A percentile compares a stretch with the other conserved stretches of the same genome.
phyloP scores from a whole-genome alignment of 305 asterid species.

The Petunia hybrid region DNA sequence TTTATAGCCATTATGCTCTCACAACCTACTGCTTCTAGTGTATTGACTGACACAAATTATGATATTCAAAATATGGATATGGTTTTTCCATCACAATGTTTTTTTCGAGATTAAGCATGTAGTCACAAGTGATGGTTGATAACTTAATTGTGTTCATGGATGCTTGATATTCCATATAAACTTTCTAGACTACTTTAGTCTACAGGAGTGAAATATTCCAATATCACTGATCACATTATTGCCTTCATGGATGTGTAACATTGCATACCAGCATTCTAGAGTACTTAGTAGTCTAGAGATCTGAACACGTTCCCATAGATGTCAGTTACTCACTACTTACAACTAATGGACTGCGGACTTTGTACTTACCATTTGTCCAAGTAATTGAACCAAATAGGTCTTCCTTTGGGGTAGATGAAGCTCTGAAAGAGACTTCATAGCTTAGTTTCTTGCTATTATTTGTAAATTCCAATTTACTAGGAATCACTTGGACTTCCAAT shows the following conservation, averaged over 20 bases:
- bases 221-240: no score
- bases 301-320: no score
- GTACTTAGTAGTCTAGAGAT: no score
- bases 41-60: not conserved
- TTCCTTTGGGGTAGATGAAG: no score
- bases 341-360: no score
- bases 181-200: not conserved
- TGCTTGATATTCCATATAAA: no score
- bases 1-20: not conserved
- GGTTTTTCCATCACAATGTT: not conserved
- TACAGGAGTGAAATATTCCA: no score
- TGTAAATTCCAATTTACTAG: conserved; percentile 60
- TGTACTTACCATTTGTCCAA: conserved; percentile 47
- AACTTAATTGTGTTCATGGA: not conserved
- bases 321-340: no score
- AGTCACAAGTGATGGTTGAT: not conserved
- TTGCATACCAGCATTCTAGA: no score
- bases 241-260: no score
- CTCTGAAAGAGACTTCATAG: not conserved
- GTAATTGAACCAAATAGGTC: no score
- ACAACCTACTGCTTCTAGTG: not conserved
- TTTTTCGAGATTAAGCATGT: not conserved
- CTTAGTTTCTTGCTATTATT: conserved; percentile 50
- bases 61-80: not conserved
- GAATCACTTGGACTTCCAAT: conserved; percentile 44